Conservation (phyloP, 257 asterid genomes). For the Haberlea rhodopensis region DNA sequence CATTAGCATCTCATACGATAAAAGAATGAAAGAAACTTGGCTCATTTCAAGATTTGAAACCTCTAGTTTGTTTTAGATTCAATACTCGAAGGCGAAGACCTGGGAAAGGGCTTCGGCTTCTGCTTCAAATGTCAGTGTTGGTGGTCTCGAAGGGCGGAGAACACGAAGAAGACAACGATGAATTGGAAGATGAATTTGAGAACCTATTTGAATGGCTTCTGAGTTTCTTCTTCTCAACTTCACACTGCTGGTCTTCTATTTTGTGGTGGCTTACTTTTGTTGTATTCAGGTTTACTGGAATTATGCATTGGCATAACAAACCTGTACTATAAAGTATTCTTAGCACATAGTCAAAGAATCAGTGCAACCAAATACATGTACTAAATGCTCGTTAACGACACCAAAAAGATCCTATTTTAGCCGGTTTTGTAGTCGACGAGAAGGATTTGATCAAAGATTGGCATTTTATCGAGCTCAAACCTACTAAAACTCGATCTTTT, state of each 20-base stretch:
- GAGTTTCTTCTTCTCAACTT: slow-evolving; percentile 49
- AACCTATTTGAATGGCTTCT: slow-evolving; percentile 43
- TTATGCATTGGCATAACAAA: slow-evolving; percentile 62
- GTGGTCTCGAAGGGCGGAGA: slow-evolving; percentile 37
- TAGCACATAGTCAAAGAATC: neutral
- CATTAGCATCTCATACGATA: slow-evolving; percentile 19
- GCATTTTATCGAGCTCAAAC: too few relatives aligned
- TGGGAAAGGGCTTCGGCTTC: slow-evolving; percentile 32
- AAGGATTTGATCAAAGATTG: neutral
- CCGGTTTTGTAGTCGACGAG: too few relatives aligned
- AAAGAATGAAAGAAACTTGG: neutral
- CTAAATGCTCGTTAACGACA: too few relatives aligned
- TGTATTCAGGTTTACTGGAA: slow-evolving; percentile 61
- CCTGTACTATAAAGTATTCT: slow-evolving; percentile 33
- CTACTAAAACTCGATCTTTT: neutral
- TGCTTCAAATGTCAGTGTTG: slow-evolving; percentile 25
- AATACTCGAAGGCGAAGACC: slow-evolving; percentile 30
- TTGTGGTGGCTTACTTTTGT: slow-evolving; percentile 53
- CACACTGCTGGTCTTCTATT: slow-evolving; percentile 51
- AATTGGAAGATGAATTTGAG: slow-evolving; percentile 36
- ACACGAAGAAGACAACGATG: slow-evolving; percentile 39
- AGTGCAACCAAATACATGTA: neutral
- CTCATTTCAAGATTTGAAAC: neutral
- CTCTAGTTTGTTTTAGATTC: slow-evolving; percentile 28
- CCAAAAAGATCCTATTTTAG: too few relatives aligned